phyloP scores from a whole-genome alignment of 2,329 filamentous ascomycete genomes.

The Sarocladiaceae sp. region DNA sequence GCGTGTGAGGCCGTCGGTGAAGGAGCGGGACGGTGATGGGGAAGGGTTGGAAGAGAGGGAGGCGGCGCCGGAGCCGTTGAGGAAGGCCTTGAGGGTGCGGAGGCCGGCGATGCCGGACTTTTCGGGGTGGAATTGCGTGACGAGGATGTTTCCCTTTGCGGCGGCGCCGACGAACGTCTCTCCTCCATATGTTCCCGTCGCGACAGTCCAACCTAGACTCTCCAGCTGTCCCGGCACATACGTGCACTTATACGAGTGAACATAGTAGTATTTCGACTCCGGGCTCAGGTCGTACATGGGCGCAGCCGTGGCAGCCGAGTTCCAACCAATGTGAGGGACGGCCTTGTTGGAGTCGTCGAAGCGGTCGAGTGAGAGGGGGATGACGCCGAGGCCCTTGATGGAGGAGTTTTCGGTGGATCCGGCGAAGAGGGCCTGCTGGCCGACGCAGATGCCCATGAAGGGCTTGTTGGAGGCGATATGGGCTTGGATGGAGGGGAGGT shows the following conservation, averaged over 20 bases:
- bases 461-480: slow-evolving; percentile 90
- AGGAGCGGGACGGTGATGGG: slow-evolving; percentile 15
- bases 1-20: slow-evolving; percentile 70
- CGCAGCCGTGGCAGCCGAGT: slow-evolving; percentile 64
- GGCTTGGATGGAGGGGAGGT: slow-evolving; percentile 70
- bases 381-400: slow-evolving; percentile 67
- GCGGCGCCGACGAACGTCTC: slow-evolving; percentile 92
- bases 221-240: slow-evolving; percentile 71
- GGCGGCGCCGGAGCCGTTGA: slow-evolving; percentile 61
- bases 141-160: slow-evolving; percentile 76
- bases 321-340: slow-evolving; percentile 99
- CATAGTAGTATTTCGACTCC: slow-evolving; percentile 95
- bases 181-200: slow-evolving; percentile 77
- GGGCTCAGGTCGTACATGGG: slow-evolving; percentile 71
- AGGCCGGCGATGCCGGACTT: slow-evolving; percentile 91
- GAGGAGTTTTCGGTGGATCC: slow-evolving; percentile 72
- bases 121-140: slow-evolving; percentile 95
- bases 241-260: slow-evolving; percentile 85
- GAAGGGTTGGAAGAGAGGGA: slow-evolving; percentile 31
- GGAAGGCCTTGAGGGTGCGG: slow-evolving; percentile 75
- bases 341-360: slow-evolving; percentile 76
- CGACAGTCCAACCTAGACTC: slow-evolving; percentile 81
- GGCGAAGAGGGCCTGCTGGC: slow-evolving; percentile 82
- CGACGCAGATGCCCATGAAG: slow-evolving; percentile 97
- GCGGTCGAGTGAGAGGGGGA: slow-evolving; percentile 63